Percentiles rank a stretch among this genome's conserved stretches.
Conservation (phyloP, 345 rosid species). For the Eucalyptus brandiana region DNA sequence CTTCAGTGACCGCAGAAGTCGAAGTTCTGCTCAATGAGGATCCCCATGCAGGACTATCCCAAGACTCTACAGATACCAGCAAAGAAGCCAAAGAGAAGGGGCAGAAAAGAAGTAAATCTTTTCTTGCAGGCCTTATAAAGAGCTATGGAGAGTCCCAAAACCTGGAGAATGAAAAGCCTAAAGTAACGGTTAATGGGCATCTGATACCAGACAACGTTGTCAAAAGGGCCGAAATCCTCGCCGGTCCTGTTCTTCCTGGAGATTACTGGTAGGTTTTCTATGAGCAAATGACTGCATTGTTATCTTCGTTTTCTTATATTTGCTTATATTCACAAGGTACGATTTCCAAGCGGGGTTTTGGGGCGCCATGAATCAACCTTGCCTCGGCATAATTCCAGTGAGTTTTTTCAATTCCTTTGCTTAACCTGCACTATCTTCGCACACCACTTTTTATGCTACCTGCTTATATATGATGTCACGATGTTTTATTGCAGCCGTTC, state of each 20-base stretch:
- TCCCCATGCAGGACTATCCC: slow-evolving; percentile 13
- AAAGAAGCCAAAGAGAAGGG: slow-evolving; percentile 15
- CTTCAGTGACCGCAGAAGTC: slow-evolving; percentile 15
- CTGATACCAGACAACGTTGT: slow-evolving; percentile 30
- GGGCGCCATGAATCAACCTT: slow-evolving; percentile 60
- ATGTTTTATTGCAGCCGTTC: slow-evolving; percentile 33
- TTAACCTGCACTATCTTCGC: neutral
- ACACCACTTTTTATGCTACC: neutral
- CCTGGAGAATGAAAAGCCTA: slow-evolving; percentile 12
- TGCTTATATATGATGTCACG: neutral
- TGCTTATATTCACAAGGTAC: slow-evolving; percentile 31
- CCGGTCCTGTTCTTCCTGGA: slow-evolving; percentile 77
- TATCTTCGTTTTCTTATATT: neutral
- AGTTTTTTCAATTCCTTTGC: slow-evolving; percentile 3
- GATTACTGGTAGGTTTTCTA: slow-evolving; percentile 42
- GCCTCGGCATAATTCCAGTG: slow-evolving; percentile 76
- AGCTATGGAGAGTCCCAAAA: slow-evolving; percentile 1
- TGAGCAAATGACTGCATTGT: neutral
- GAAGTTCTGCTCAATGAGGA: slow-evolving; percentile 27
- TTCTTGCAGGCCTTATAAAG: slow-evolving; percentile 19
- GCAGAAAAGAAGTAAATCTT: slow-evolving; percentile 25
- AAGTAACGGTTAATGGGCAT: slow-evolving; percentile 55
- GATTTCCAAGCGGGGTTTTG: slow-evolving; percentile 75
- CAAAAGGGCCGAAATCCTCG: slow-evolving; percentile 46
- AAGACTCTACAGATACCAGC: slow-evolving; percentile 19